phyloP scores from a whole-genome alignment of 176 grass and related monocot genomes.

The Zoysia pacifica region DNA sequence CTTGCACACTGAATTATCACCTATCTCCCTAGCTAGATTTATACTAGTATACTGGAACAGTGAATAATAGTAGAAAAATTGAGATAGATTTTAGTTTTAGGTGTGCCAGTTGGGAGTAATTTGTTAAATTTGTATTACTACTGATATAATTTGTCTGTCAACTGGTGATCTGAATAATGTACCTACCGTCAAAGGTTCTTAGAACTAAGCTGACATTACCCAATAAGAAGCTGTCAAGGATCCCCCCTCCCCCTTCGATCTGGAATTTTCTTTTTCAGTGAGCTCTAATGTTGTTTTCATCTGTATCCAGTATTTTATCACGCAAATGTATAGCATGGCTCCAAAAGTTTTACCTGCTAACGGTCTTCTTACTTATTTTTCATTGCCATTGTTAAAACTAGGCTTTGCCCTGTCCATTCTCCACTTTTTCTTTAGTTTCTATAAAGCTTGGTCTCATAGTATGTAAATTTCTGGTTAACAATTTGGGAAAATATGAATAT shows the following conservation, averaged over 20 bases:
- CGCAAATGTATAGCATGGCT: neutral
- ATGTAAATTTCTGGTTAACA: neutral
- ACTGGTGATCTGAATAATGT: conserved; percentile 17
- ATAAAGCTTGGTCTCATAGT: neutral
- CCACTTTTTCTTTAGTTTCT: neutral
- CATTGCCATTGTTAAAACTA: neutral
- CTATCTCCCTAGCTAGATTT: neutral
- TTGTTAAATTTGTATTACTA: neutral
- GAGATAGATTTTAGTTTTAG: neutral
- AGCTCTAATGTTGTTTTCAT: neutral
- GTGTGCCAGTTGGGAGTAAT: neutral
- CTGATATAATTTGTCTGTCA: neutral
- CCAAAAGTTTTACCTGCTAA: neutral
- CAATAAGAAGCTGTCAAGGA: neutral
- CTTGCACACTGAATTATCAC: neutral
- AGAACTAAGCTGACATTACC: neutral
- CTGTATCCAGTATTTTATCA: neutral
- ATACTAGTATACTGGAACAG: neutral
- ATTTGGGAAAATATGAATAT: neutral
- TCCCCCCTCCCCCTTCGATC: neutral
- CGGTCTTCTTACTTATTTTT: neutral
- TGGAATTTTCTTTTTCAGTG: neutral
- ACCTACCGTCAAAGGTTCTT: neutral
- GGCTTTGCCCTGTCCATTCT: neutral
- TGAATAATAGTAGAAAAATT: neutral